phyloP scores from a whole-genome alignment of 345 rosid species.

The Lepidium didymum region DNA sequence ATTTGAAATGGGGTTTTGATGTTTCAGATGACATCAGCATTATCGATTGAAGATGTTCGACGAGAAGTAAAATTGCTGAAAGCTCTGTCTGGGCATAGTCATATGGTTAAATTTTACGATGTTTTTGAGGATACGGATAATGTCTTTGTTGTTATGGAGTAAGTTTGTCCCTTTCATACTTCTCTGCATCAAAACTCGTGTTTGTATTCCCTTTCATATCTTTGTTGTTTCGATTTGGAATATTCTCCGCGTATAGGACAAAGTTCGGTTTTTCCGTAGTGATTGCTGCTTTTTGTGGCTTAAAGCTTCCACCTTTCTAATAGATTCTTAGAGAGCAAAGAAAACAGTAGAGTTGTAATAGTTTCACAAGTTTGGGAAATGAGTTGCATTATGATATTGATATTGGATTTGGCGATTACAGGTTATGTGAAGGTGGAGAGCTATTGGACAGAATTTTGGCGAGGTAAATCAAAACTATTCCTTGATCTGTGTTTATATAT shows the following conservation, averaged over 20 bases:
- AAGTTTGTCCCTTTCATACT: constrained; percentile 32
- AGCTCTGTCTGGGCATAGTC: constrained; percentile 71
- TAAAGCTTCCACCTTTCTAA: neutral
- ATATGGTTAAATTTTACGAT: constrained; percentile 77
- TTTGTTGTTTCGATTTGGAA: neutral
- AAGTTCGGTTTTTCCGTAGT: neutral
- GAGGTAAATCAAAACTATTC: constrained; percentile 38
- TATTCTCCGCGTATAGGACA: neutral
- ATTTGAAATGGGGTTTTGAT: neutral
- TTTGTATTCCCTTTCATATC: neutral
- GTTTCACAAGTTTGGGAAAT: neutral
- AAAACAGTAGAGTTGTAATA: neutral
- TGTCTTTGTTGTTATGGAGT: constrained; percentile 93
- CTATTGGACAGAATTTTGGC: constrained; percentile 83
- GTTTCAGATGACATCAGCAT: constrained; percentile 85
- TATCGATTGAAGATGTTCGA: constrained; percentile 88
- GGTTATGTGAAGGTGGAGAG: constrained; percentile 99
- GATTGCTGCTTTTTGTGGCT: neutral
- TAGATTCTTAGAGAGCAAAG: neutral
- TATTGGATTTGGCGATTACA: constrained; percentile 20
- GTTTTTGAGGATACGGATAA: constrained; percentile 73
- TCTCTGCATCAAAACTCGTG: neutral
- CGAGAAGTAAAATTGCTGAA: constrained; percentile 86
- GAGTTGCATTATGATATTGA: neutral
- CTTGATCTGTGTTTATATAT: neutral